Evolutionary conservation across 495 filamentous ascomycete genomes (phyloP).

Genomic region (Cercophora newfieldiana): DNA sequence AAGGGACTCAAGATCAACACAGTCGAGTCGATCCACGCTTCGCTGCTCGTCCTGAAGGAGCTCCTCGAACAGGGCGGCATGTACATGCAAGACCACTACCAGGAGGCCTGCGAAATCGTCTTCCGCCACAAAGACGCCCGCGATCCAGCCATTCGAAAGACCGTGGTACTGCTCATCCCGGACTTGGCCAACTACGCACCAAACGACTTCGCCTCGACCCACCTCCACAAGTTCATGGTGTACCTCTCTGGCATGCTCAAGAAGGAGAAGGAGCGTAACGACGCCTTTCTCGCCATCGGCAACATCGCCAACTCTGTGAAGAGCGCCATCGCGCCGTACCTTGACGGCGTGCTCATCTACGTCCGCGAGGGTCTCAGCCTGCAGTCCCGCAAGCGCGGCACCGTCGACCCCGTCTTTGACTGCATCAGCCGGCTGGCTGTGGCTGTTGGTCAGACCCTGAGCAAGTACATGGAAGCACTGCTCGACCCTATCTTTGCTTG

Average conservation of each 20-base stretch:
- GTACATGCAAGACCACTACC: constrained; percentile 94
- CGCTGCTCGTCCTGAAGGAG: constrained; percentile 85
- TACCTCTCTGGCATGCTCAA: constrained; percentile 94
- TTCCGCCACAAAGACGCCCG: constrained; percentile 87
- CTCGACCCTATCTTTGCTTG: constrained; percentile 97
- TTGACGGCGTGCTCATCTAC: constrained; percentile 89
- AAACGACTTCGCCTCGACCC: constrained; percentile 74
- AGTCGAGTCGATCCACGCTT: constrained; percentile 85
- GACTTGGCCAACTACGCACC: constrained; percentile 92
- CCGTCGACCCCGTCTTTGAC: constrained; percentile 90
- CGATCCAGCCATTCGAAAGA: constrained; percentile 80
- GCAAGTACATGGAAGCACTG: constrained; percentile 95
- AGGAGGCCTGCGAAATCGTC: constrained; percentile 86
- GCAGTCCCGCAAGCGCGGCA: constrained; percentile 72
- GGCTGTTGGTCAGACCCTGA: constrained; percentile 92
- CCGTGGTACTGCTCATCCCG: constrained; percentile 86
- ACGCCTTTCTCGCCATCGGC: constrained; percentile 92
- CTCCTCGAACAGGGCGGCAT: constrained; percentile 90
- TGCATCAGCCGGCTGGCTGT: constrained; percentile 96
- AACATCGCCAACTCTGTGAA: constrained; percentile 95
- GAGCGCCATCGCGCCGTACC: constrained; percentile 88
- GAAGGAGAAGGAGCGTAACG: constrained; percentile 87
- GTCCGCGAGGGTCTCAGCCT: constrained; percentile 86
- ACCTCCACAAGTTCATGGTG: constrained; percentile 95
- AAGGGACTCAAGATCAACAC: constrained; percentile 75